A percentile compares a stretch with the other conserved stretches of the same genome.
Conservation (phyloP, 2,329 filamentous ascomycete genomes). For the Thelonectria olida region DNA sequence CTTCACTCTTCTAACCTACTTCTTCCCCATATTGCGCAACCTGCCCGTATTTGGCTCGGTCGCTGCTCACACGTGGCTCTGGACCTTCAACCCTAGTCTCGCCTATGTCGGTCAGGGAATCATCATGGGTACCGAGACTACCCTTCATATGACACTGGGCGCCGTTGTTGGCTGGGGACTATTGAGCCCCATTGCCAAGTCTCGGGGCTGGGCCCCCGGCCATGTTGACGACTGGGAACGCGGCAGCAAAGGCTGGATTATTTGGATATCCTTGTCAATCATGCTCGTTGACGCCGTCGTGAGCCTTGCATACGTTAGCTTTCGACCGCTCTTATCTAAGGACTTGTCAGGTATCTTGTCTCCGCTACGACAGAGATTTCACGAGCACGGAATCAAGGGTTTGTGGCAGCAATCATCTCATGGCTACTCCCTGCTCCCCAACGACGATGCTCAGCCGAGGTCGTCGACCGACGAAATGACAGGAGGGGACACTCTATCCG, state of each 20-base stretch:
- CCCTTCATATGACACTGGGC: slow-evolving; percentile 92
- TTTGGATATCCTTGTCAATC: slow-evolving; percentile 94
- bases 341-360: neutral
- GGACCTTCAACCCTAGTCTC: slow-evolving; percentile 96
- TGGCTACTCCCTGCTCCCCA: slow-evolving; percentile 37
- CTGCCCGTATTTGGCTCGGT: slow-evolving; percentile 85
- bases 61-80: slow-evolving; percentile 85
- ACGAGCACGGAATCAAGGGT: slow-evolving; percentile 31
- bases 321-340: slow-evolving; percentile 63
- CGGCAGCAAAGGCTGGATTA: slow-evolving; percentile 98
- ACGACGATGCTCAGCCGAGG: slow-evolving; percentile 14
- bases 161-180: slow-evolving; percentile 91
- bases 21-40: slow-evolving; percentile 83
- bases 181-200: slow-evolving; percentile 88
- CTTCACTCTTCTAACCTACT: slow-evolving; percentile 87
- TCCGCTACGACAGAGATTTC: slow-evolving; percentile 17
- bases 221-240: slow-evolving; percentile 87
- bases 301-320: slow-evolving; percentile 81
- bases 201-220: slow-evolving; percentile 88
- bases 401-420: slow-evolving; percentile 30
- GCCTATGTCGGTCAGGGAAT: slow-evolving; percentile 97
- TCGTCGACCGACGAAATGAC: slow-evolving; percentile 9
- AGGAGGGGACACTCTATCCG: slow-evolving; percentile 15
- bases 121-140: slow-evolving; percentile 97
- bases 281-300: slow-evolving; percentile 96